Evolutionary conservation across 1,139 yeast genomes (phyloP).

Genomic region (Pichia sp.): DNA sequence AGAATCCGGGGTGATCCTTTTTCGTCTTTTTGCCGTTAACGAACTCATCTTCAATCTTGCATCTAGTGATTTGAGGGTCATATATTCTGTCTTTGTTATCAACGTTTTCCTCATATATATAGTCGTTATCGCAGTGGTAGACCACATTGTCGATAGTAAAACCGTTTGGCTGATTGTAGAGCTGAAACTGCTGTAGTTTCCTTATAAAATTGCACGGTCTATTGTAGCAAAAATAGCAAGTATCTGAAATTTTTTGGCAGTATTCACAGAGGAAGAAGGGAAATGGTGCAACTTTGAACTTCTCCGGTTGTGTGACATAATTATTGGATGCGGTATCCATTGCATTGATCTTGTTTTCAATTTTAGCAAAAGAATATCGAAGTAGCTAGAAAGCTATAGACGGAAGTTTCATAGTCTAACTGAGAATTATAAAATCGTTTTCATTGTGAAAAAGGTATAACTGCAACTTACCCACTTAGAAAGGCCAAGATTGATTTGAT

Average conservation of each 20-base stretch:
- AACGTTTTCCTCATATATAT: constrained; percentile 14
- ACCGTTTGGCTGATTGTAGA: constrained; percentile 13
- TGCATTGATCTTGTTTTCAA: neutral
- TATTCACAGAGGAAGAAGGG: constrained; percentile 14
- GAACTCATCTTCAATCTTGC: constrained; percentile 9
- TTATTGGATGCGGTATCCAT: neutral
- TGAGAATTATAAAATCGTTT: too few species aligned
- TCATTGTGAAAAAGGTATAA: too few species aligned
- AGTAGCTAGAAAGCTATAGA: too few species aligned
- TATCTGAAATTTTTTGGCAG: constrained; percentile 15
- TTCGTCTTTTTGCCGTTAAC: constrained; percentile 15
- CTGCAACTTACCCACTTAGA: too few species aligned
- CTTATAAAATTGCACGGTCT: constrained; percentile 10
- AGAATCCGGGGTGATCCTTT: constrained; percentile 21
- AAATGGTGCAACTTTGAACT: neutral
- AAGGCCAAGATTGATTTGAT: neutral
- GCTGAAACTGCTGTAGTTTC: constrained; percentile 12
- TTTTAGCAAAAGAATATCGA: too few species aligned
- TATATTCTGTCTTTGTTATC: constrained; percentile 5
- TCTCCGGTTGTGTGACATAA: neutral
- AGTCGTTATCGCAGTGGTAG: constrained; percentile 8
- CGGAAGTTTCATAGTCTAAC: too few species aligned
- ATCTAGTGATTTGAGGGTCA: constrained; percentile 16
- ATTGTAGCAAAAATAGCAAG: constrained; percentile 14
- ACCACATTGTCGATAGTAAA: constrained; percentile 8